Evolutionary conservation across 1,284 basidiomycete genomes (phyloP).

Genomic region (Wallemia ichthyophaga): DNA sequence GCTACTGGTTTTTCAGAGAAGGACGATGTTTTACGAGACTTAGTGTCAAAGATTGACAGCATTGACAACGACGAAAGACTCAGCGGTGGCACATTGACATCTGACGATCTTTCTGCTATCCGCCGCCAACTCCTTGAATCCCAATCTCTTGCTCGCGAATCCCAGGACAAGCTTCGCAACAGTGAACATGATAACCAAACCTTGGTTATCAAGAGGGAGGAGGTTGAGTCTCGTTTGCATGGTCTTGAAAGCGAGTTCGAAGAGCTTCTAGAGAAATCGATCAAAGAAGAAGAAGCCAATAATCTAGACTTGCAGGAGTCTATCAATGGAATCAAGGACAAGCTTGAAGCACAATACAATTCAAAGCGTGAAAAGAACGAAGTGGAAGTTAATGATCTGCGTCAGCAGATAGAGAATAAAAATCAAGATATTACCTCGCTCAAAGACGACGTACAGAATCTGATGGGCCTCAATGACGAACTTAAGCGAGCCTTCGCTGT

Average conservation of each 20-base stretch:
- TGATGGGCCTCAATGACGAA: slow-evolving; percentile 92
- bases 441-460: slow-evolving; percentile 59
- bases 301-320: slow-evolving; percentile 5
- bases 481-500: slow-evolving; percentile 93
- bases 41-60: slow-evolving; percentile 50
- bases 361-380: slow-evolving; percentile 68
- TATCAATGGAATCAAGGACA: slow-evolving; percentile 46
- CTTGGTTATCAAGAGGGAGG: slow-evolving; percentile 47
- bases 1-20: slow-evolving; percentile 68
- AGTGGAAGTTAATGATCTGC: slow-evolving; percentile 62
- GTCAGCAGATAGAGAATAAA: slow-evolving; percentile 66
- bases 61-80: slow-evolving; percentile 31
- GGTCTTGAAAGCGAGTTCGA: slow-evolving; percentile 79
- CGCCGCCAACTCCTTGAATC: slow-evolving; percentile 67
- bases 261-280: slow-evolving; percentile 34
- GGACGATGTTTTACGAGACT: slow-evolving; percentile 61
- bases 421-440: slow-evolving; percentile 56
- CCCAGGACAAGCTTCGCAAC: slow-evolving; percentile 60
- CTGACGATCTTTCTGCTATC: slow-evolving; percentile 48
- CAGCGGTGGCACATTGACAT: slow-evolving; percentile 16
- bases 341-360: slow-evolving; percentile 76
- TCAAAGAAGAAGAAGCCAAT: slow-evolving; percentile 13
- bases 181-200: slow-evolving; percentile 79
- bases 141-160: slow-evolving; percentile 56
- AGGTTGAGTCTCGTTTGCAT: slow-evolving; percentile 50